phyloP scores from a whole-genome alignment of 768 basidiomycete species.

The Phallus indusiatus region DNA sequence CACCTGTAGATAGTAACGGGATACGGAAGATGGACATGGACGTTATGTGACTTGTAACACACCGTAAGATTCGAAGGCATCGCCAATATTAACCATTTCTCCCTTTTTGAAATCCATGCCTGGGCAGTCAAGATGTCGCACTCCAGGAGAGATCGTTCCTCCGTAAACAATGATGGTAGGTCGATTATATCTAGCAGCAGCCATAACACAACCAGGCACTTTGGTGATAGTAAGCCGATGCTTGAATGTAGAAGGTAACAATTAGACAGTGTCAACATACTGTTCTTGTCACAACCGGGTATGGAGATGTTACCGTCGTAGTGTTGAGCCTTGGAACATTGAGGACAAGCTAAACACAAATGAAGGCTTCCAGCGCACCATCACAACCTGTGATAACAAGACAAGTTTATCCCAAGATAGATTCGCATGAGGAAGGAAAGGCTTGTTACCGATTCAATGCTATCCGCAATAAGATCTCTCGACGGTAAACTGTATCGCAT shows the following conservation, averaged over 20 bases:
- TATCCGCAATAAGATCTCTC: conserved; percentile 85
- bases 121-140: conserved; percentile 67
- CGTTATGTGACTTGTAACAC: conserved; percentile 7
- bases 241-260: background rate
- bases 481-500: conserved; percentile 85
- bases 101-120: conserved; percentile 69
- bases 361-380: conserved; percentile 29
- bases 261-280: conserved; percentile 2
- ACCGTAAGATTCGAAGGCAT: conserved; percentile 83
- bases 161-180: conserved; percentile 83
- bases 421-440: too few relatives aligned
- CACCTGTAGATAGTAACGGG: conserved; percentile 38
- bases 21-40: background rate
- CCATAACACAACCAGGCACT: conserved; percentile 81
- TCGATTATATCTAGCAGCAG: conserved; percentile 77
- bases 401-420: conserved; percentile 5
- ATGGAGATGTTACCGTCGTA: conserved; percentile 84
- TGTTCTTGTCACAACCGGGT: conserved; percentile 89
- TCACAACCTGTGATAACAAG: conserved; percentile 34
- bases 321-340: conserved; percentile 56
- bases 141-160: conserved; percentile 73
- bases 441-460: conserved; percentile 60
- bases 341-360: background rate
- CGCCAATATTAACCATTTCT: conserved; percentile 76
- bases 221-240: background rate